Conservation (phyloP, 2,329 filamentous ascomycete genomes). For the Alternaria brassicae region DNA sequence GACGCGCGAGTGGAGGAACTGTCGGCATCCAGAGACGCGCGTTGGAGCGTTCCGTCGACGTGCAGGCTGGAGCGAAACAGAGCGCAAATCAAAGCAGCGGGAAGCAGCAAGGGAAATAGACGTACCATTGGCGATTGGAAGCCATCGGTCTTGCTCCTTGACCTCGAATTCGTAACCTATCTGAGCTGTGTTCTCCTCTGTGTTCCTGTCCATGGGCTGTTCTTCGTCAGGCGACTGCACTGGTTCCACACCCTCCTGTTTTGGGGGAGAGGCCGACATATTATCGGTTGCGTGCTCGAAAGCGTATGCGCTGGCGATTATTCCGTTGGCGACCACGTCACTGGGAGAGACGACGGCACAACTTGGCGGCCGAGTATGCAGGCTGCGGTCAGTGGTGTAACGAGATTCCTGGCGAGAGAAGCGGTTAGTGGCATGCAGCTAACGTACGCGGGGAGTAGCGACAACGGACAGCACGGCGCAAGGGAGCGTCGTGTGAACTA, state of each 20-base stretch:
- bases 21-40: constrained; percentile 56
- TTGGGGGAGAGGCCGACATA: constrained; percentile 92
- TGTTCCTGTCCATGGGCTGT: constrained; percentile 87
- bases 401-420: constrained; percentile 34
- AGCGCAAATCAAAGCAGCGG: constrained; percentile 50
- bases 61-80: constrained; percentile 42
- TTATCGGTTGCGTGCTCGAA: constrained; percentile 51
- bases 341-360: constrained; percentile 36
- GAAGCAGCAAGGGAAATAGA: constrained; percentile 53
- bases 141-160: constrained; percentile 99
- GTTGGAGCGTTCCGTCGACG: constrained; percentile 53
- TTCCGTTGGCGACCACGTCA: constrained; percentile 53
- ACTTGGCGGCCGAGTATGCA: constrained; percentile 47
- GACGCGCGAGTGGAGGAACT: constrained; percentile 57
- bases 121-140: constrained; percentile 99
- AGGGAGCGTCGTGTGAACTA: constrained; percentile 18
- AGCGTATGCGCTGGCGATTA: constrained; percentile 57
- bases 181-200: constrained; percentile 76
- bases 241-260: constrained; percentile 87
- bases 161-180: constrained; percentile 95
- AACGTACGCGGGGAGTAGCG: constrained; percentile 27
- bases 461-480: constrained; percentile 23
- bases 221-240: constrained; percentile 93
- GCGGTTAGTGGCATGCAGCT: constrained; percentile 48
- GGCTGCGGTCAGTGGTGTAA: constrained; percentile 40